A percentile compares a stretch with the other conserved stretches of the same genome.
These are phyloP conservation scores for Gossypium gossypioides DNA, from an alignment of 441 rosid genomes.

Conservation along the genomic window DNA sequence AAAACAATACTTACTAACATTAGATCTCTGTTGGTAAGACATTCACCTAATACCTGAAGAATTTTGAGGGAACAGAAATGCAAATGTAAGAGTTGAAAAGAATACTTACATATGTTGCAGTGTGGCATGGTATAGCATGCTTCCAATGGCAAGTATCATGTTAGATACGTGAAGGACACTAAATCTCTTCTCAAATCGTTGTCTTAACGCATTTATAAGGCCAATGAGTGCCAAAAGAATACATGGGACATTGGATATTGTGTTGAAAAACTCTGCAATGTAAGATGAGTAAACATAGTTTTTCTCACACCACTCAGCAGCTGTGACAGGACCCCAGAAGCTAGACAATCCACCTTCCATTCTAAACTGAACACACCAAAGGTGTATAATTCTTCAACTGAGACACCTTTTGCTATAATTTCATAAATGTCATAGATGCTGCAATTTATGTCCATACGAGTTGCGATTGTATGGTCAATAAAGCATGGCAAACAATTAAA, in stretches of 20 bases:
- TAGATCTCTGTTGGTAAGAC: not conserved
- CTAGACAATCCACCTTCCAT: slow-evolving; percentile 73
- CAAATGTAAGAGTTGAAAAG: not conserved
- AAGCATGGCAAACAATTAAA: not conserved
- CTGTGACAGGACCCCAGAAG: slow-evolving; percentile 96
- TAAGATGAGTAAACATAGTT: slow-evolving; percentile 68
- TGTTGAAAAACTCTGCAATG: slow-evolving; percentile 83
- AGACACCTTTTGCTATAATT: slow-evolving; percentile 13
- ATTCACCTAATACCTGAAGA: not conserved
- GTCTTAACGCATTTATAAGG: slow-evolving; percentile 75
- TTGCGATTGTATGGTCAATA: not conserved
- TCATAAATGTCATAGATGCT: slow-evolving; percentile 24
- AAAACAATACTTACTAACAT: not conserved
- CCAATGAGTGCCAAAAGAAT: slow-evolving; percentile 74
- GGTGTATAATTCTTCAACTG: slow-evolving; percentile 13
- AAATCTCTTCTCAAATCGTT: slow-evolving; percentile 91
- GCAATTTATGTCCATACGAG: slow-evolving; percentile 9
- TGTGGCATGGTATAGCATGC: not conserved
- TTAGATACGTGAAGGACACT: slow-evolving; percentile 81
- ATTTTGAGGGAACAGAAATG: not conserved
- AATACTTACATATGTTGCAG: not conserved
- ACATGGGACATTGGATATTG: slow-evolving; percentile 67
- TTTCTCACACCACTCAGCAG: slow-evolving; percentile 80
- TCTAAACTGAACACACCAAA: slow-evolving; percentile 21
- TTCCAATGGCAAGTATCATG: slow-evolving; percentile 41